Evolutionary conservation across 495 filamentous ascomycete genomes (phyloP).

Genomic region (Annulohypoxylon maeteangense): DNA sequence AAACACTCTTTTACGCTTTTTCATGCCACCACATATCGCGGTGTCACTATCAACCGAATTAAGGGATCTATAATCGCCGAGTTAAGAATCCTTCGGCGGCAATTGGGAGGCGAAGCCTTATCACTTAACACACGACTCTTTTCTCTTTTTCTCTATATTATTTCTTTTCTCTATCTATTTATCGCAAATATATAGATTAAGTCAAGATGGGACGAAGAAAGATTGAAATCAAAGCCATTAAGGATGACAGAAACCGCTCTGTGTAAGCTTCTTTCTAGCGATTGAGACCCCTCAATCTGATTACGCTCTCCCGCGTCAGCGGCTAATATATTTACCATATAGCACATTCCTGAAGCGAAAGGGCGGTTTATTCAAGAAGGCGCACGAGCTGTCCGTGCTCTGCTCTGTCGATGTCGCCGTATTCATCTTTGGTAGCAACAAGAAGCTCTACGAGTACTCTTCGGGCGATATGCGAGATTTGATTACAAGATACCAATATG

Average conservation of each 20-base stretch:
- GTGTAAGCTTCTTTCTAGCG: slow-evolving; percentile 73
- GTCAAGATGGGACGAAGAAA: slow-evolving; percentile 72
- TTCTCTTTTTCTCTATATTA: slow-evolving; percentile 14
- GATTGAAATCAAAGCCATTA: slow-evolving; percentile 99
- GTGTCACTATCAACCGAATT: slow-evolving; percentile 30
- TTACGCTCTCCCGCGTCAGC: slow-evolving; percentile 69
- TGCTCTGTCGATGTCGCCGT: slow-evolving; percentile 99
- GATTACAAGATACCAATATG: slow-evolving; percentile 86
- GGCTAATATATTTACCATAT: slow-evolving; percentile 79
- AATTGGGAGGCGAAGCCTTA: slow-evolving; percentile 36
- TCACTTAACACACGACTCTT: slow-evolving; percentile 13
- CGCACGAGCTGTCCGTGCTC: slow-evolving; percentile 95
- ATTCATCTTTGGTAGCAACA: slow-evolving; percentile 97
- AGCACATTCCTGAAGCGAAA: slow-evolving; percentile 99
- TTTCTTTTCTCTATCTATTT: slow-evolving; percentile 5
- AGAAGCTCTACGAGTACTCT: slow-evolving; percentile 97
- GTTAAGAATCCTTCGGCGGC: slow-evolving; percentile 30
- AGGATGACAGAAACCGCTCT: slow-evolving; percentile 98
- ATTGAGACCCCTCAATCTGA: slow-evolving; percentile 8
- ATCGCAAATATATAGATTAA: slow-evolving; percentile 39
- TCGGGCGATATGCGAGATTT: slow-evolving; percentile 93
- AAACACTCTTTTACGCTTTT: slow-evolving; percentile 27
- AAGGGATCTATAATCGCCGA: slow-evolving; percentile 34
- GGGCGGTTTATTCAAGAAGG: slow-evolving; percentile 99
- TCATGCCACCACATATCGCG: slow-evolving; percentile 34